A percentile compares a stretch with the other conserved stretches of the same genome.
phyloP scores from a whole-genome alignment of 73 alveolate species.

The Stentor roeselii region DNA sequence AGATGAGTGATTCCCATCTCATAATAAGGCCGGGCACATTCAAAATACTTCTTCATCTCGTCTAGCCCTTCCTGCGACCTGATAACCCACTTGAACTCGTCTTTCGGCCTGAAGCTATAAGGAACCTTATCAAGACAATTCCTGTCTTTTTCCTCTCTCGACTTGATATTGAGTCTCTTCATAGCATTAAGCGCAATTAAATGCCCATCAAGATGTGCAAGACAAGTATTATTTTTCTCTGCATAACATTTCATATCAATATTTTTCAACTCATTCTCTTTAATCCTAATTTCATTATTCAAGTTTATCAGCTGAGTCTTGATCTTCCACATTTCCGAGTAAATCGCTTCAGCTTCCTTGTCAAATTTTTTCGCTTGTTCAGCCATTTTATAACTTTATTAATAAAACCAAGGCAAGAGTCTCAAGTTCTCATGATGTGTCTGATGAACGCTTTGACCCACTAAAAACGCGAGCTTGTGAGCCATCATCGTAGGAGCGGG shows the following conservation, averaged over 20 bases:
- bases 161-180: neutral
- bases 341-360: no score
- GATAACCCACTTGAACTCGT: neutral
- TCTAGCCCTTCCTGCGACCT: neutral
- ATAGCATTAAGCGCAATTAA: neutral
- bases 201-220: neutral
- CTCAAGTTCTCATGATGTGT: neutral
- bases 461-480: slow-evolving; percentile 26
- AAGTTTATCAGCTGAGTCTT: no score
- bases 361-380: no score
- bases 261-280: no score
- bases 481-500: slow-evolving; percentile 34
- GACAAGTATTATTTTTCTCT: neutral
- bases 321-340: no score
- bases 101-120: neutral
- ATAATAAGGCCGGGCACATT: neutral
- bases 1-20: no score
- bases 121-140: neutral
- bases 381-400: no score
- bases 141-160: neutral
- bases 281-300: no score
- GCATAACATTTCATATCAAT: neutral
- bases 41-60: neutral
- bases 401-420: slow-evolving; percentile 14
- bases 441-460: slow-evolving; percentile 23